Evolutionary conservation across 1,139 yeast species (phyloP).

Genomic region (Candida tetrigidarum): DNA sequence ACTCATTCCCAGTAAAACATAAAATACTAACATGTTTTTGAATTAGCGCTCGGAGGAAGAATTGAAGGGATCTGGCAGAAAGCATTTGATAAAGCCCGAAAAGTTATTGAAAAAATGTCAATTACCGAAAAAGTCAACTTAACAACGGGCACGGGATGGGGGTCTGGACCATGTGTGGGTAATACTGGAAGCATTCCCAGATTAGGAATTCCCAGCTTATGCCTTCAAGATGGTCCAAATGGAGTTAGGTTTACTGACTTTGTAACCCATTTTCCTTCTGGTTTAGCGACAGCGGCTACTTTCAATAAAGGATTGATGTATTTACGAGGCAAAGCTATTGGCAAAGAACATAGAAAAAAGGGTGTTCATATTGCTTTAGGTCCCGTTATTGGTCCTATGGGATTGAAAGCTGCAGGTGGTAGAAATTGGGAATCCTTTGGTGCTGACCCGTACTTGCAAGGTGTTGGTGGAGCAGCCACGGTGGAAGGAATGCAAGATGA

Average conservation of each 20-base stretch:
- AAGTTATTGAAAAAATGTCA: slow-evolving; percentile 56
- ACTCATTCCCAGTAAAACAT: too few relatives aligned
- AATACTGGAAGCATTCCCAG: slow-evolving; percentile 65
- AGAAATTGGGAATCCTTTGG: slow-evolving; percentile 73
- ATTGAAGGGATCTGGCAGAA: slow-evolving; percentile 54
- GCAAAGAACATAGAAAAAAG: slow-evolving; percentile 55
- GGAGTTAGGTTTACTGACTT: slow-evolving; percentile 65
- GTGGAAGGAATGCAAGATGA: slow-evolving; percentile 62
- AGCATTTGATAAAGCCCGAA: slow-evolving; percentile 60
- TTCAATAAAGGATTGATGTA: slow-evolving; percentile 58
- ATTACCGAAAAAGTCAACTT: slow-evolving; percentile 62
- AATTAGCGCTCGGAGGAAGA: slow-evolving; percentile 45
- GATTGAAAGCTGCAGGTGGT: slow-evolving; percentile 65
- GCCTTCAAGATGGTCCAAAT: slow-evolving; percentile 68
- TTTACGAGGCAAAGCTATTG: slow-evolving; percentile 60
- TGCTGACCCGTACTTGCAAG: slow-evolving; percentile 65
- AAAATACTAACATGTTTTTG: too few relatives aligned
- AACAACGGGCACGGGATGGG: slow-evolving; percentile 72
- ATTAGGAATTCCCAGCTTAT: slow-evolving; percentile 58
- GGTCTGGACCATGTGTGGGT: slow-evolving; percentile 66
- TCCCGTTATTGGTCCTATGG: slow-evolving; percentile 68
- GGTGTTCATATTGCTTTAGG: slow-evolving; percentile 68
- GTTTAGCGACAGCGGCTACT: slow-evolving; percentile 61
- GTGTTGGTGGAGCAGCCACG: slow-evolving; percentile 56
- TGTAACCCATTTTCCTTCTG: slow-evolving; percentile 62